Base-by-base conservation (phyloP, 2,329 filamentous ascomycete genomes). In the Alternaria sp. region DNA sequence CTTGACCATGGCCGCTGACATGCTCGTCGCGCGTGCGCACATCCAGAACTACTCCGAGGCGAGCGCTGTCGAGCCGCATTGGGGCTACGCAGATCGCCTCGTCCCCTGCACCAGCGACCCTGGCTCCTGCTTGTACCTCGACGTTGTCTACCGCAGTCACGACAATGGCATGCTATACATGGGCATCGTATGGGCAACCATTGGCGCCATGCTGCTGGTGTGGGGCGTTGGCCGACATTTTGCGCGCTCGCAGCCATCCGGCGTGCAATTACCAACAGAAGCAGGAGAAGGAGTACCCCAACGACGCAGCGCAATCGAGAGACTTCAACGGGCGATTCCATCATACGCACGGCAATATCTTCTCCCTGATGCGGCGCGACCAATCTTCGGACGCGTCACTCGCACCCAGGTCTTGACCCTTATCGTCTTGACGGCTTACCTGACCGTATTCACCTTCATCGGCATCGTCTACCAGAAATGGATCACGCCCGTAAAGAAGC, bases 391-490 rank as follows among this genome's bases (percentile, higher is more conserved):
- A 26, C 84, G 87, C 63, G 88, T 89, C 2, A 91, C 89, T 1
- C 85, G 90, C 19, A 82, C 92, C 7, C 91, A 93, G 73, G 84
- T 93, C 4, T 70, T 88, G 21, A 82, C 91, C 26, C 81, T 93
- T 3, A 75, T 84, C 1, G 77, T 87, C 10, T 77, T 93, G 1
- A 75, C 83, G 1, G 85, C 73, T 2, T 93, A 94, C 72, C 81
- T 93, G 0, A 80, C 87, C 47, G 81, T 93, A 64, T 92, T 89
- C 81, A 80, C 80, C 5, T 78, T 93, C 52, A 84, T 89, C 12
- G 91, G 90, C 30, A 90, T 93, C 62, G 79, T 83, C 9, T 93
- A 92, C 79, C 83, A 85, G 45, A 89, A 80, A 11, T 93, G 91
- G 91, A 76, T 90, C 9, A 92, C 90, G 0, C 91, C 91, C 0